Base-by-base conservation (phyloP, 2,329 filamentous ascomycete genomes). In the Basipetospora chlamydospora region DNA sequence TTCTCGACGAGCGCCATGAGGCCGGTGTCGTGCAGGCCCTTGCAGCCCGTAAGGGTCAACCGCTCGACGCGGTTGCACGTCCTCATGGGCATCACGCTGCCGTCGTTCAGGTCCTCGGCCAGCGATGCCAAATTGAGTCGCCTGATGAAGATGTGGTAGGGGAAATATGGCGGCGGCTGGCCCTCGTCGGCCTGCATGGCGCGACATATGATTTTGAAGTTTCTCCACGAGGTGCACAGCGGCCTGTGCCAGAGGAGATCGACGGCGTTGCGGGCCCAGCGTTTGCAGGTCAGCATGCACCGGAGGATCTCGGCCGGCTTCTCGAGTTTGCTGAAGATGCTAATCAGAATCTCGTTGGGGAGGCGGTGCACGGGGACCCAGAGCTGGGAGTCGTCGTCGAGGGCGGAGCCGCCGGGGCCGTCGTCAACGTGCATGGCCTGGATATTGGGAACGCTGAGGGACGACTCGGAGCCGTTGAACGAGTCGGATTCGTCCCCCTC, bases 201-300 rank as follows among this genome's bases (percentile, higher is more conserved):
- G 40, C 70, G 67, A 51, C 86, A 87, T 46, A 98, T 90, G 45
- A 65, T 79, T 49, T 76, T 66, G 48, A 95, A 75, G 52, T 86
- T 86, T 10, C 67, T 59, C 81, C 85, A 95, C 47, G 77, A 84
- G 49, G 80, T 86, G 61, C 90, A 96, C 20, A 84, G 77, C 2
- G 90, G 90, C 26, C 90, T 73, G 56, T 95, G 87, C 90, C 90
- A 98, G 16, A 98, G 68, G 45, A 94, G 70, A 44, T 90, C 88
- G 46, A 96, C 90, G 35, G 82, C 80, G 53, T 95, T 95, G 43
- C 80, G 70, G 20, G 90, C 82, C 90, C 90, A 98, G 43, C 80
- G 75, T 57, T 86, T 87, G 51, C 80, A 95, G n/a, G 94, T 87
- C 44, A 90, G 66, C 82, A 96, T 87, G 58, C 83, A 92, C 57